Conservation (phyloP, 176 grass and related monocot species). For the Luzula sylvatica region DNA sequence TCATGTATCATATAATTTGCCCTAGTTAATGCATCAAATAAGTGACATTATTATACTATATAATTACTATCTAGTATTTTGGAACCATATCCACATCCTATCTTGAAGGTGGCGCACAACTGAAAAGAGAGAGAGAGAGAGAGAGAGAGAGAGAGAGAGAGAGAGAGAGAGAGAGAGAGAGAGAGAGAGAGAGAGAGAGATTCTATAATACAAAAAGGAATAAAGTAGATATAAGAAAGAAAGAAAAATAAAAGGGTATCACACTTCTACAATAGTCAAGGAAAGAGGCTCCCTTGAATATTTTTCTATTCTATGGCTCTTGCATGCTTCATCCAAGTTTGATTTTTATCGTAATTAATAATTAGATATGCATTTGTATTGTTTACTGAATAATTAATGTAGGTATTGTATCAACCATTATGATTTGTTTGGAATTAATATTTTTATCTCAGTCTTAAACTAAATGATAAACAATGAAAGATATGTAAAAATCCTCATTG, state of each 20-base stretch:
- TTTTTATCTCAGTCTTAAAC: no score
- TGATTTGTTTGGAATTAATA: no score
- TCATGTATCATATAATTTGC: no score
- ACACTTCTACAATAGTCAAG: conserved; percentile 17
- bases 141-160: conserved; percentile 25
- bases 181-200: conserved; percentile 25
- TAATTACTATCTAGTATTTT: conserved; percentile 16
- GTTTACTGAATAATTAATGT: no score
- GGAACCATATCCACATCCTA: no score
- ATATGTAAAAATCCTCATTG: no score
- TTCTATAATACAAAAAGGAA: conserved; percentile 7
- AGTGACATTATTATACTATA: not conserved
- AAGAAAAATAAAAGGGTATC: conserved; percentile 3
- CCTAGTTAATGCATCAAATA: not conserved
- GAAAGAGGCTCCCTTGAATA: conserved; percentile 13
- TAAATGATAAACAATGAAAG: no score
- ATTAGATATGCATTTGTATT: no score
- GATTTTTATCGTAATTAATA: no score
- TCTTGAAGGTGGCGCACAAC: conserved; percentile 18
- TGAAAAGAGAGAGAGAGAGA: conserved; percentile 21
- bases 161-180: conserved; percentile 24
- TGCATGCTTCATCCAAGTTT: no score
- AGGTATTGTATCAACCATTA: no score
- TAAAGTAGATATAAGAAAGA: conserved; percentile 16
- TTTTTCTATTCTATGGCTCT: no score